Evolutionary conservation across 441 rosid species (phyloP).

Genomic region (Omphalea diandra): DNA sequence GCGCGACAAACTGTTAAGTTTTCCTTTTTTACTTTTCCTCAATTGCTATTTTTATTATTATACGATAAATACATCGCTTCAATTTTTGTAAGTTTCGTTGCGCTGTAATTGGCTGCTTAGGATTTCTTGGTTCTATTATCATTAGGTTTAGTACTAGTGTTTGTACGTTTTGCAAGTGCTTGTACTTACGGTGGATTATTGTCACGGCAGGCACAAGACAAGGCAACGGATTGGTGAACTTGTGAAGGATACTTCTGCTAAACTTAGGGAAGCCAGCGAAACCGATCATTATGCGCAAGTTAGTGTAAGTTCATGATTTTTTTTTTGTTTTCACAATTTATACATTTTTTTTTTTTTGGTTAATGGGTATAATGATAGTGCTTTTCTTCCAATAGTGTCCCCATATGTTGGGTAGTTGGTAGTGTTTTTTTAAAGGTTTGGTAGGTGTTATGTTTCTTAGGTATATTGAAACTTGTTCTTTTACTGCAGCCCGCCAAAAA

Average conservation of each 20-base stretch:
- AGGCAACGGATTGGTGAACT: slow-evolving; percentile 63
- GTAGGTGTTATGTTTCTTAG: not conserved
- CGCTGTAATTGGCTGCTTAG: too few relatives aligned
- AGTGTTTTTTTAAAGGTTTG: too few relatives aligned
- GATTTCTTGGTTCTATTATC: too few relatives aligned
- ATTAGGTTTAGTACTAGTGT: too few relatives aligned
- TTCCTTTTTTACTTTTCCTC: too few relatives aligned
- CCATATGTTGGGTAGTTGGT: too few relatives aligned
- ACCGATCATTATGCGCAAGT: slow-evolving; percentile 50
- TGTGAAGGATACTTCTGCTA: slow-evolving; percentile 71
- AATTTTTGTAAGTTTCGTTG: not conserved
- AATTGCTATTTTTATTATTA: too few relatives aligned
- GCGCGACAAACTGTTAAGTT: slow-evolving; percentile 62
- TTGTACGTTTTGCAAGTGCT: not conserved
- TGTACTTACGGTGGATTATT: not conserved
- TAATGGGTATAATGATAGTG: too few relatives aligned
- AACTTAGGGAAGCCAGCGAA: slow-evolving; percentile 74
- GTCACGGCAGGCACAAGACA: slow-evolving; percentile 58
- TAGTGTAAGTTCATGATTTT: slow-evolving; percentile 43
- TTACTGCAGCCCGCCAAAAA: slow-evolving; percentile 68
- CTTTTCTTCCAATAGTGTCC: too few relatives aligned
- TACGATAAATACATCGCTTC: too few relatives aligned
- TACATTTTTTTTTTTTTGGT: too few relatives aligned
- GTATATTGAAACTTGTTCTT: slow-evolving; percentile 10
- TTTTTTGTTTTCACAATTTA: too few relatives aligned